phyloP scores from a whole-genome alignment of 2,329 filamentous ascomycete species.

The Clonostachys rhizophaga region DNA sequence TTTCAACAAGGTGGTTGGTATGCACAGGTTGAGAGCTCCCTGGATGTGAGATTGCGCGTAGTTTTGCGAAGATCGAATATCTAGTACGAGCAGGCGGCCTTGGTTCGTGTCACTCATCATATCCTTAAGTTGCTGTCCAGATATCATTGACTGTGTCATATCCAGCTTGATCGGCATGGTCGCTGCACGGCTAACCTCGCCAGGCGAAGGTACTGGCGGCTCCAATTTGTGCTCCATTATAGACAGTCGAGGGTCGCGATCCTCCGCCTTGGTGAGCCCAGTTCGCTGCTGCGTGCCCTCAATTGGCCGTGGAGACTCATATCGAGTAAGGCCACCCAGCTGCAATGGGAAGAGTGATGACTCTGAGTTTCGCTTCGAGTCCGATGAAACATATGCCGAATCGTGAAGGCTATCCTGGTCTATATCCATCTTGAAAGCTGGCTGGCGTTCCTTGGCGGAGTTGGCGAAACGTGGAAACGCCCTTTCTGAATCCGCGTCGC shows the following conservation, averaged over 20 bases:
- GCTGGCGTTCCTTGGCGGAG: constrained; percentile 7
- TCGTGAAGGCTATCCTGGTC: constrained; percentile 42
- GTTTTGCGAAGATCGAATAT: constrained; percentile 82
- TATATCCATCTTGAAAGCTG: constrained; percentile 30
- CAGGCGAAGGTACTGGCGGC: constrained; percentile 21
- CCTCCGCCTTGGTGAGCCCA: constrained; percentile 35
- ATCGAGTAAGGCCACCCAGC: constrained; percentile 34
- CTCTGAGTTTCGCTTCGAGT: constrained; percentile 49
- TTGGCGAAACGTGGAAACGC: constrained; percentile 15
- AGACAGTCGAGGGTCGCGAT: constrained; percentile 50
- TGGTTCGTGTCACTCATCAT: constrained; percentile 40
- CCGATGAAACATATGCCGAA: constrained; percentile 49
- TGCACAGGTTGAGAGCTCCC: constrained; percentile 87
- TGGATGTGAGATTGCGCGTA: constrained; percentile 70
- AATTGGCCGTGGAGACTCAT: constrained; percentile 25
- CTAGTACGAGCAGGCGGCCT: constrained; percentile 62
- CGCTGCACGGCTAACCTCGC: constrained; percentile 29
- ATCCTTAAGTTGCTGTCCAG: constrained; percentile 47
- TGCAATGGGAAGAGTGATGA: constrained; percentile 35
- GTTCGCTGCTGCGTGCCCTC: constrained; percentile 7
- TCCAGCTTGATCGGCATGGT: constrained; percentile 49
- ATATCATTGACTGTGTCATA: constrained; percentile 43
- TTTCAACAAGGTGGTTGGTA: constrained; percentile 90
- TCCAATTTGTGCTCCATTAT: constrained; percentile 41
- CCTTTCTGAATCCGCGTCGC: constrained; percentile 31